Conservation (phyloP, 2,329 filamentous ascomycete species). For the Botrytis pseudocinerea region DNA sequence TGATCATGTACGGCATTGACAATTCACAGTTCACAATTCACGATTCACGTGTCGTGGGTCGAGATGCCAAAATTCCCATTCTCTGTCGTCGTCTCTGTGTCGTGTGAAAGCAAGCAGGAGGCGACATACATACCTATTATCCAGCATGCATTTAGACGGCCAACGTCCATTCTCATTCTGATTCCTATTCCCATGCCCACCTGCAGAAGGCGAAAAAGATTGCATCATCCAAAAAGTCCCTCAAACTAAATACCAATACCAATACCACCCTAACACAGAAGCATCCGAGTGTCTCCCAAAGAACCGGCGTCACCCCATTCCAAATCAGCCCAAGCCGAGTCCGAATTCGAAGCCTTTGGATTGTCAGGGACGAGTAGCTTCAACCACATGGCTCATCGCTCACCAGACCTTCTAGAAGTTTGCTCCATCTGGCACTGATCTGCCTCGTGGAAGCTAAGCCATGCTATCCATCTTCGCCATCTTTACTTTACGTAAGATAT, state of each 20-base stretch:
- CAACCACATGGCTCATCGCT: neutral
- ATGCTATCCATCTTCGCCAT: neutral
- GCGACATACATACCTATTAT: too few species aligned
- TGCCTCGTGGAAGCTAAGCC: neutral
- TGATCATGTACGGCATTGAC: neutral
- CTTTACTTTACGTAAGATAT: conserved; percentile 14
- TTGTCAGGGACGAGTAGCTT: too few species aligned
- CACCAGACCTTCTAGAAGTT: conserved; percentile 5
- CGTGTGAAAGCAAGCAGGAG: too few species aligned
- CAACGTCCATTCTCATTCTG: neutral
- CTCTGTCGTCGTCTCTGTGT: too few species aligned
- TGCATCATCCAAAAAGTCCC: neutral
- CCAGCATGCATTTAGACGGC: neutral
- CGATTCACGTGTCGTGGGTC: too few species aligned
- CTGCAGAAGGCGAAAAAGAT: neutral
- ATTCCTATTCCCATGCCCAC: neutral
- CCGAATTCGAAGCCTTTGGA: neutral
- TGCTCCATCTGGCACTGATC: neutral
- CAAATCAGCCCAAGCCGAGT: neutral
- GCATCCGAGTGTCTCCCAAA: neutral
- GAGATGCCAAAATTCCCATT: neutral
- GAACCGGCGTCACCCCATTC: neutral
- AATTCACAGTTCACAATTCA: neutral
- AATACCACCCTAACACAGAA: neutral
- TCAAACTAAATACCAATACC: neutral